Base-by-base conservation (phyloP, 352 stramenopile genomes). In the Elongisporangium prolatum region DNA sequence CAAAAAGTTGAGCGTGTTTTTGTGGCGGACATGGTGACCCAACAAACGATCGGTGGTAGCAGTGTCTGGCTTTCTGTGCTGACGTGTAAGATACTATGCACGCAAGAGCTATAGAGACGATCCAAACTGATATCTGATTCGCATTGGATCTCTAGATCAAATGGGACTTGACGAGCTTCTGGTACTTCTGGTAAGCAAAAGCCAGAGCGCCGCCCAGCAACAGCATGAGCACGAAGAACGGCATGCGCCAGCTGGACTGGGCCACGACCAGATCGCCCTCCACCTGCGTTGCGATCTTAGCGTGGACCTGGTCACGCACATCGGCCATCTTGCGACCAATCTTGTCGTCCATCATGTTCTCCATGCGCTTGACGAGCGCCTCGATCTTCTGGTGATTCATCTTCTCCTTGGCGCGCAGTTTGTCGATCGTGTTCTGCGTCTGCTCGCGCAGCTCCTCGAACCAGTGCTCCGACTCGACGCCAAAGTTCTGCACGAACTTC, bases 131-230 rank as follows among this genome's bases (percentile, higher is more conserved):
- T 17, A 44, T 44, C 34, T 44, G 34, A 44, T 44, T 44, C 34
- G 34, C 34, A 44, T 44, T 44, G 34, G 34, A 52, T 52, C 28
- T 64, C 54, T 88, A 95, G 59, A 91, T 79, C 61, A 95, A 65
- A 61, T 93, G 86, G 62, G 75, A 91, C 76, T 93, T 93, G 57
- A 91, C 64, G 21, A 95, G 72, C 60, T 91, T 86, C 69, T 86
- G 81, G 74, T 95, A 95, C 75, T 95, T 93, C 49, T 86, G 76
- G 75, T 95, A 95, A 18, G 78, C 79, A 24, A 89, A 76, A 48
- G 74, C 77, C 28, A 88, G 59, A 21, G 63, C 70, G 9, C 63
- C 80, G 1, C 74, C 74, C 21, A 95, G 79, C 34, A 79, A 64
- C 28, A 91, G 57, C 24, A 91, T 54, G 59, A 95, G 69, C 56